Evolutionary conservation across 345 rosid species (phyloP), one percentile per base, ranked within the genome.

Genomic region (Linum lewisii): DNA sequence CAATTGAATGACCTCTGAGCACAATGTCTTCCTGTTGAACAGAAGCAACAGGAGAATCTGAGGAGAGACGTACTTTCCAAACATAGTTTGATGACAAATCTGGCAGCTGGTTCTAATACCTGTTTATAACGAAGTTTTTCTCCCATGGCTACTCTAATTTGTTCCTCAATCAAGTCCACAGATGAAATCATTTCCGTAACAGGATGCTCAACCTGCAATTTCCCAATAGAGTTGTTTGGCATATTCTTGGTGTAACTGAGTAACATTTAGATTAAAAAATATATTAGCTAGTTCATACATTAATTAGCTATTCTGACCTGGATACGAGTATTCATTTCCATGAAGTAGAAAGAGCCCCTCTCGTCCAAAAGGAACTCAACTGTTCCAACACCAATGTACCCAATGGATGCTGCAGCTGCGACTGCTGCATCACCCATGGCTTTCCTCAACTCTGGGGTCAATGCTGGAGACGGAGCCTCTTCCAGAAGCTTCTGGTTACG

Each of bases 391-490:
- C 99, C 99, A 62, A 89, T 79, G 66, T 93, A 93, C 10, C 99
- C 97, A 66, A 93, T 93, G 32, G 97, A 93, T 62, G 97, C 99
- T 69, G 97, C 99, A 20, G 99, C 99, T 29, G 95, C 85, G 65
- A 89, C 97, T 51, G 99, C 99, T 64, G 99, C 95, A 82, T 93
- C 99, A 70, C 97, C 97, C 99, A 93, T 93, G 73, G 97, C 95
- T 76, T 86, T 93, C 29, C 99, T 78, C 76, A 93, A 70, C 69
- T 93, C 94, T 44, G 91, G 78, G 69, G 95, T 93, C 79, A 93
- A 67, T 67, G 97, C 99, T 47, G 99, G 99, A 71, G 97, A 93
- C 36, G 99, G 99, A 50, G 99, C 99, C 78, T 93, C 99, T 83
- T 93, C 99, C 60, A 93, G 72, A 69, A 86, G 78, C 72, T 93